Base-by-base conservation (phyloP, 2,329 filamentous ascomycete genomes). In the Trichoderma harzianum region DNA sequence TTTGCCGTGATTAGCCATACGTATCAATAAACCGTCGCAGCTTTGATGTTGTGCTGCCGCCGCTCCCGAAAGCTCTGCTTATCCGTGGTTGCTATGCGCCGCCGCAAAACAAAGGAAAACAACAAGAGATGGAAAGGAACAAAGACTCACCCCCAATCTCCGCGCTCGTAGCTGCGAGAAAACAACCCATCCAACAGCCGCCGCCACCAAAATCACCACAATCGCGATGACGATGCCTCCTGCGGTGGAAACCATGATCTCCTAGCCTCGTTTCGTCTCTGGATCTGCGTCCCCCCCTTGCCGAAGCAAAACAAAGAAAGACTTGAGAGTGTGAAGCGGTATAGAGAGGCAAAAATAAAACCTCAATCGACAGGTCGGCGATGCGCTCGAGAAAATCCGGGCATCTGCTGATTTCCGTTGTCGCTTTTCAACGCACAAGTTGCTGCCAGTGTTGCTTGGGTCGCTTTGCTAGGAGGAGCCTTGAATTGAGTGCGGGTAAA, bases 201-300 rank as follows among this genome's bases (percentile, higher is more conserved):
- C 88, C 70, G 84, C 80, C 70, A 91, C 73, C 69, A 89, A 78
- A 77, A 93, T 79, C 76, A 94, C 83, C 75, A 93, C 77, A 78
- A 95, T 80, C 78, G 93, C 86, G 79, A 97, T 90, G 80, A 94
- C 87, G 83, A 95, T 89, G 74, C 91, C 87, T 78, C 91, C 90
- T 75, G 87, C 85, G 65, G 88, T 83, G 74, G 86, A 86, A 78
- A 86, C 84, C 87, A 90, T 90, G 73, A 75, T 83, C 74, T 65
- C 21, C 36, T 53, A 53, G 21, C 47, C 47, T 53, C 47, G 47
- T 53, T 24, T 24, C 47, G 47, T 21, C 47, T 53, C 47, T 53
- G 21, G 47, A 53, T 53, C 47, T 53, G 47, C 47, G n/a, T 53
- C n/a, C 47, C 47, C 47, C 21, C 47, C 21, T 24, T 53, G 47